Conservation (phyloP, 805 yeast genomes). For the Wickerhamomyces subpelliculosus region DNA sequence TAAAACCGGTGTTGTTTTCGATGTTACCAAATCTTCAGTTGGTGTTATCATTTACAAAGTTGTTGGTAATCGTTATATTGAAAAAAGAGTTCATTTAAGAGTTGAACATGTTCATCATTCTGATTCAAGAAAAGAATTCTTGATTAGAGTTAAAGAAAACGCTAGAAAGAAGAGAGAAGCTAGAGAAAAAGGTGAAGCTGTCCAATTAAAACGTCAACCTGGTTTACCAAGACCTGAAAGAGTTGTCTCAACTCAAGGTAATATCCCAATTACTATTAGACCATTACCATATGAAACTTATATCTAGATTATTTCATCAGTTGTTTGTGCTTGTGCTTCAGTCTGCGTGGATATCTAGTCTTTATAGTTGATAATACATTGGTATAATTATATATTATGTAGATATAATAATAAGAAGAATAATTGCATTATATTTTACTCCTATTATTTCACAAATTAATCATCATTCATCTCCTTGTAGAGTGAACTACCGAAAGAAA, state of each 20-base stretch:
- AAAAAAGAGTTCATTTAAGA: conserved; percentile 98
- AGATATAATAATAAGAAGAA: too few relatives aligned
- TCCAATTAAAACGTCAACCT: conserved; percentile 96
- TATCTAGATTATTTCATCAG: conserved; percentile 67
- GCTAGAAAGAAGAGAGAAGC: conserved; percentile 93
- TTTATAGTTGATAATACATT: too few relatives aligned
- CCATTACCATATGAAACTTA: conserved; percentile 99
- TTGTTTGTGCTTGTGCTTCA: too few relatives aligned
- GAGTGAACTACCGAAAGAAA: too few relatives aligned
- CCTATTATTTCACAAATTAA: too few relatives aligned
- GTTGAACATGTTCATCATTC: conserved; percentile 99
- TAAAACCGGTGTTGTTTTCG: conserved; percentile 98
- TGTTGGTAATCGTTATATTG: conserved; percentile 98
- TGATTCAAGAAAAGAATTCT: conserved; percentile 98
- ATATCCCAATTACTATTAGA: conserved; percentile 93
- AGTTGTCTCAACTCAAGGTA: conserved; percentile 73
- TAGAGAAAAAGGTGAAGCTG: conserved; percentile 86
- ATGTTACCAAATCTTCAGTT: conserved; percentile 97
- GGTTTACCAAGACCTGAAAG: conserved; percentile 94
- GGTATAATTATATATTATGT: too few relatives aligned
- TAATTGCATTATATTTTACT: too few relatives aligned
- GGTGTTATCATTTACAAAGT: conserved; percentile 98
- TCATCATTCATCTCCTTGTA: too few relatives aligned
- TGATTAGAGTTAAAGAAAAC: conserved; percentile 96
- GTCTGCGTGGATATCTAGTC: too few relatives aligned